Evolutionary conservation across 2,329 filamentous ascomycete genomes (phyloP).

Genomic region (Coniochaeta ligniaria): DNA sequence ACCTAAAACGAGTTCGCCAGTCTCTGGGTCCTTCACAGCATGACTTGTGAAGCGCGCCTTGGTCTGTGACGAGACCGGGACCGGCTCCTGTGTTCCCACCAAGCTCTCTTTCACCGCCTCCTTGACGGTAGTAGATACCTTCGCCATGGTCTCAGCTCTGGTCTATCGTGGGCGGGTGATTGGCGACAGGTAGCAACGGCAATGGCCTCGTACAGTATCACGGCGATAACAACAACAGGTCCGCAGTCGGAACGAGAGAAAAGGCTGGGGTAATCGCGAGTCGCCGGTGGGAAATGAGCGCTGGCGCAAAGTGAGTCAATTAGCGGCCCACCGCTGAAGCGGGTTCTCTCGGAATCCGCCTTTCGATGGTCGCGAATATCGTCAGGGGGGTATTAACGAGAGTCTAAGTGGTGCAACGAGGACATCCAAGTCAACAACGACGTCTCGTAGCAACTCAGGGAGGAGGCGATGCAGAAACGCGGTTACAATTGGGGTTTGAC

Average conservation of each 20-base stretch:
- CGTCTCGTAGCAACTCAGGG: not conserved
- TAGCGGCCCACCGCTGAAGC: not conserved
- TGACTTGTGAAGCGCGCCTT: constrained; percentile 69
- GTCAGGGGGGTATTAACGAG: not conserved
- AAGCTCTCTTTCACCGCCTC: constrained; percentile 75
- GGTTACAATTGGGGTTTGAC: not conserved
- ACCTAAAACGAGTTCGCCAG: constrained; percentile 73
- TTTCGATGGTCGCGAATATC: not conserved
- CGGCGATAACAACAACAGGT: not conserved
- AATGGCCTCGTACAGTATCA: not conserved
- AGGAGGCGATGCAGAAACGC: not conserved
- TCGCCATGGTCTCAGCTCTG: constrained; percentile 26
- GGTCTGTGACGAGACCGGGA: constrained; percentile 65
- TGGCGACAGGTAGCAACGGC: not conserved
- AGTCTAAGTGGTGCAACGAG: not conserved
- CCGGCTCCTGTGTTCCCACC: constrained; percentile 47
- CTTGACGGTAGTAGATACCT: constrained; percentile 43
- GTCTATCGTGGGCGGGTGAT: not conserved
- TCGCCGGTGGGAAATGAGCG: not conserved
- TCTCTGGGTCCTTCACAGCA: constrained; percentile 66
- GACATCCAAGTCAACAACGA: not conserved
- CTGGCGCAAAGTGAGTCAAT: constrained; percentile 3
- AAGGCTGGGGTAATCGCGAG: constrained; percentile 1
- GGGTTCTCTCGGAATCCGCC: not conserved
- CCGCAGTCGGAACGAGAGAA: not conserved